These are phyloP conservation scores for Termitomyces sp. DNA, from an alignment of 768 basidiomycete species.

Conservation along the genomic window DNA sequence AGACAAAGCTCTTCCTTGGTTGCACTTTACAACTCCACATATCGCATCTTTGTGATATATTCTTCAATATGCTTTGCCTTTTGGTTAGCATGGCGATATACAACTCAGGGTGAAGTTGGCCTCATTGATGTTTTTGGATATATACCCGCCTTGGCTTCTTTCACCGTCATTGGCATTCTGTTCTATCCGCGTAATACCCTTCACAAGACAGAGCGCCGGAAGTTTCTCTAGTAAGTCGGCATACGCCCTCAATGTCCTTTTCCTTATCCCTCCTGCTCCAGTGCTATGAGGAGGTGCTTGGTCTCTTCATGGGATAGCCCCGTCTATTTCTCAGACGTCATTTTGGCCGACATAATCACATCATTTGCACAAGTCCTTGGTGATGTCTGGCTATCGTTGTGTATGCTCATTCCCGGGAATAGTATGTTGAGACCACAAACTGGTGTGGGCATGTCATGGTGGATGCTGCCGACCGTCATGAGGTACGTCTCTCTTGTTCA, in stretches of 20 bases:
- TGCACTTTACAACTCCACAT: conserved; percentile 54
- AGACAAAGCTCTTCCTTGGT: conserved; percentile 33
- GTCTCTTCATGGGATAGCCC: conserved; percentile 55
- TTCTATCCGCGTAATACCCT: conserved; percentile 65
- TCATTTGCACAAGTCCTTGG: conserved; percentile 97
- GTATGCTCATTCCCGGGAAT: conserved; percentile 83
- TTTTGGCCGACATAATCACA: conserved; percentile 93
- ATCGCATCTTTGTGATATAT: conserved; percentile 63
- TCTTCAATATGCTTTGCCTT: conserved; percentile 52
- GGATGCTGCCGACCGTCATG: conserved; percentile 82
- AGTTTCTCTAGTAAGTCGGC: conserved; percentile 67
- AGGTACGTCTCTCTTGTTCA: conserved; percentile 46
- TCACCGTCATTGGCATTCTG: conserved; percentile 52
- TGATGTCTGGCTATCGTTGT: conserved; percentile 85
- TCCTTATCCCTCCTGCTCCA: conserved; percentile 24
- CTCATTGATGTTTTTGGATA: conserved; percentile 74
- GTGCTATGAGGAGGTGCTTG: conserved; percentile 71
- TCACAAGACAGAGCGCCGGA: conserved; percentile 67
- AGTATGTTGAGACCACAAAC: conserved; percentile 63
- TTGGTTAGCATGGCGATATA: conserved; percentile 64
- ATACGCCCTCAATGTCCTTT: conserved; percentile 2
- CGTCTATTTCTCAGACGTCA: conserved; percentile 85
- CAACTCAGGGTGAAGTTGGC: conserved; percentile 50
- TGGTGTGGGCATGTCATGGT: conserved; percentile 59
- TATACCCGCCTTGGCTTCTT: conserved; percentile 63